Evolutionary conservation across 164 flowering plant species (phyloP), one percentile per base, ranked within the genome.

Genomic region (Stephania yunnanensis): DNA sequence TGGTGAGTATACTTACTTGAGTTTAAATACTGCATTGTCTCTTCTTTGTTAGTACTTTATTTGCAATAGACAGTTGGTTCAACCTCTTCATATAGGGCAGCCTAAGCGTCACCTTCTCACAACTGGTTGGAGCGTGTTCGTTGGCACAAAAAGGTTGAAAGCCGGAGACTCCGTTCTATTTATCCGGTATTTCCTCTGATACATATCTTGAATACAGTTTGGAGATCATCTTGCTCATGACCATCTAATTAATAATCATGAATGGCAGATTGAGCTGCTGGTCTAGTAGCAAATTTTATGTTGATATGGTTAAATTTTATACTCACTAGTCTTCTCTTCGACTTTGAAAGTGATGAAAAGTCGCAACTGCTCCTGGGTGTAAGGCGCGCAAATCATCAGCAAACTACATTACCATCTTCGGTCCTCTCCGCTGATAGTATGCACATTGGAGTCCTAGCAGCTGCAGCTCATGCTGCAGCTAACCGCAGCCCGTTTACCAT

Each of bases 361-460:
- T 93, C 97, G 15, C 98, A 96, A 71, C 72, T 96, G 66, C 61
- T 92, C 82, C 78, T 96, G 74, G 97, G 99, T 68, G 92, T 96
- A 80, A 88, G 99, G 80, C 93, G 95, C 69, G 93, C 94, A 36
- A 92, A 89, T 79, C 97, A 95, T 70, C 99, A 90, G 78, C 95
- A 91, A 83, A 86, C 93, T 25, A 72, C 92, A 68, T 73, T 92
- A 76, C 96, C 99, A 31, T 94, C 98, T 42, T 96, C 99, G 2
- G 97, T 96, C 75, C 88, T 96, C 17, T 94, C 99, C 17, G 96
- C 97, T 29, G 99, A 96, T 71, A 94, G 98, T 82, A 96, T 96
- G 99, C 99, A 94, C 83, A 91, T 96, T 58, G 99, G 99, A 68
- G 97, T 96, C 70, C 97, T 96, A 79, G 99, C 99, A 68, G 99